Evolutionary conservation across 169 alveolate genomes (phyloP).

Genomic region (Plasmodium coatneyi): DNA sequence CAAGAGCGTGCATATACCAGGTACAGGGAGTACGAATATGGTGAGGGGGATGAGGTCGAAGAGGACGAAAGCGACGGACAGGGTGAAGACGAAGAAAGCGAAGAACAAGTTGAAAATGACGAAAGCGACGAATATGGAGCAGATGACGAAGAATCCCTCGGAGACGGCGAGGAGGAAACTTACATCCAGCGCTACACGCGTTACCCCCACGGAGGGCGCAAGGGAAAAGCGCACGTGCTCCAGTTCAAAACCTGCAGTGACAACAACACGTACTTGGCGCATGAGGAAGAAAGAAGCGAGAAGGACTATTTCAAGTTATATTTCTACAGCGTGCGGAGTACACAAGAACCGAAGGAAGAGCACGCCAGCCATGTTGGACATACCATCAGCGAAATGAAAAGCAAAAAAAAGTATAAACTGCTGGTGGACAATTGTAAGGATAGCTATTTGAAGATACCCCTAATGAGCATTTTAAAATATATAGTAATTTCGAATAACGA

Average conservation of each 20-base stretch:
- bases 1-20: background rate
- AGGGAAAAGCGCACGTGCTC: background rate
- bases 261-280: background rate
- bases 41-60: background rate
- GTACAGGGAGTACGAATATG: background rate
- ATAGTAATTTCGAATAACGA: slow-evolving; percentile 25
- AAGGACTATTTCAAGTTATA: background rate
- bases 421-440: slow-evolving; percentile 13
- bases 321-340: background rate
- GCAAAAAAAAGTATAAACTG: slow-evolving; percentile 9
- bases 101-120: background rate
- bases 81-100: background rate
- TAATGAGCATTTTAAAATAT: slow-evolving; percentile 47
- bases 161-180: background rate
- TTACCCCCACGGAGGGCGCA: background rate
- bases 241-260: background rate
- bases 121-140: background rate
- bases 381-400: background rate
- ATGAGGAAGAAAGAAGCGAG: background rate
- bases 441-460: slow-evolving; percentile 62
- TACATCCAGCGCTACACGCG: background rate
- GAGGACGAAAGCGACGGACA: background rate
- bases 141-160: background rate
- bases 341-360: background rate
- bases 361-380: background rate